Conservation (phyloP, 768 basidiomycete species). For the Sarcodon aspratus region DNA sequence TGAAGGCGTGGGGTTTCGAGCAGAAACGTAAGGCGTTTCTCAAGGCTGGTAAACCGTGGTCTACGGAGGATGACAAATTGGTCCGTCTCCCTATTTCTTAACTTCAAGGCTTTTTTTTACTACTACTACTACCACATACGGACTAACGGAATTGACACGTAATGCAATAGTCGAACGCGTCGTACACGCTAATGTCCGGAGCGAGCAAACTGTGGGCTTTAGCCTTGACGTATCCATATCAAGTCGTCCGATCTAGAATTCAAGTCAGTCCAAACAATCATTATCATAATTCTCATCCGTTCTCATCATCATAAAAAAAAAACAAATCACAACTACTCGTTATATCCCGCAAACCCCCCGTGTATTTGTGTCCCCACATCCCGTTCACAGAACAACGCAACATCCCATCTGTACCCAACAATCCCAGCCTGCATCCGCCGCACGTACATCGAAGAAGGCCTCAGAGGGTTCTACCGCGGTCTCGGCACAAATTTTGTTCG, state of each 20-base stretch:
- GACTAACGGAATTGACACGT: too few relatives aligned
- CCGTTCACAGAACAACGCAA: slow-evolving; percentile 48
- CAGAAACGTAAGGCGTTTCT: slow-evolving; percentile 56
- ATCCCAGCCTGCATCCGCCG: slow-evolving; percentile 72
- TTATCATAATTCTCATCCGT: too few relatives aligned
- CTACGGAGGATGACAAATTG: slow-evolving; percentile 71
- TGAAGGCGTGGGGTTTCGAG: slow-evolving; percentile 86
- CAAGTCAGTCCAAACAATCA: slow-evolving; percentile 42
- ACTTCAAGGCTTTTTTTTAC: too few relatives aligned
- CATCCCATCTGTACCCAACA: slow-evolving; percentile 60
- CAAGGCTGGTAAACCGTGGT: slow-evolving; percentile 52
- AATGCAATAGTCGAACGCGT: slow-evolving; percentile 64
- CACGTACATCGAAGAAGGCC: slow-evolving; percentile 75
- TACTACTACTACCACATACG: too few relatives aligned
- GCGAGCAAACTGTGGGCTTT: slow-evolving; percentile 82
- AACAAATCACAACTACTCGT: neutral
- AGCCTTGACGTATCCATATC: slow-evolving; percentile 87
- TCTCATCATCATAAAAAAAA: too few relatives aligned
- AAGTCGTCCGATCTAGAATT: slow-evolving; percentile 88
- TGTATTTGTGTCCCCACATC: neutral
- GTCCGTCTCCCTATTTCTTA: slow-evolving; percentile 38
- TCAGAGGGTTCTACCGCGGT: slow-evolving; percentile 88
- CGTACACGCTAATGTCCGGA: slow-evolving; percentile 90
- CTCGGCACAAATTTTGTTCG: slow-evolving; percentile 89
- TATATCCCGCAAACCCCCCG: neutral